A percentile compares a stretch with the other conserved stretches of the same genome.
Evolutionary conservation across 2,329 filamentous ascomycete genomes (phyloP).

Genomic region (Hypoxylon sp.): DNA sequence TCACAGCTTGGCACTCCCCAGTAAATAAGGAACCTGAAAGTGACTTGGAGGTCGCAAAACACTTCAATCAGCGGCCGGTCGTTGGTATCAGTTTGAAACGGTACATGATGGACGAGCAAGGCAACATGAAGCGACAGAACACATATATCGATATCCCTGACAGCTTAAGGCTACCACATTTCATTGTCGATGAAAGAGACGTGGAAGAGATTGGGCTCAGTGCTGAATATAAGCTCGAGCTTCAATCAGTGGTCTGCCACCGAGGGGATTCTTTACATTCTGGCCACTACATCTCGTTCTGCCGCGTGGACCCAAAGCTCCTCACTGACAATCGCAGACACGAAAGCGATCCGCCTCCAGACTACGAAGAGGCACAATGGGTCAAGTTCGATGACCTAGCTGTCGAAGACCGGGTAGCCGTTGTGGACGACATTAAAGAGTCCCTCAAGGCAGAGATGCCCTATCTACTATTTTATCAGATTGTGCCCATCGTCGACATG

Average conservation of each 20-base stretch:
- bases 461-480: constrained; percentile 95
- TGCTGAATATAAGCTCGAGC: constrained; percentile 90
- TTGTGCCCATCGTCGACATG: constrained; percentile 85
- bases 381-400: constrained; percentile 91
- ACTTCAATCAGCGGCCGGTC: constrained; percentile 87
- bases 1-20: constrained; percentile 83
- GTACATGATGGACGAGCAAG: constrained; percentile 79
- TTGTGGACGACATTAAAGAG: constrained; percentile 81
- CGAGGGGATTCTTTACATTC: constrained; percentile 86
- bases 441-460: constrained; percentile 89
- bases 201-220: constrained; percentile 74
- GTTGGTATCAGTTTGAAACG: constrained; percentile 94
- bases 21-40: constrained; percentile 64
- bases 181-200: constrained; percentile 83
- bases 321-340: constrained; percentile 70
- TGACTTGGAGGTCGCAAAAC: constrained; percentile 86
- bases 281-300: constrained; percentile 91
- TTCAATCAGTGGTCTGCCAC: constrained; percentile 94
- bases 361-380: constrained; percentile 82
- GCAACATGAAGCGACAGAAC: constrained; percentile 76
- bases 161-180: constrained; percentile 84
- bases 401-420: constrained; percentile 73
- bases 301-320: constrained; percentile 75
- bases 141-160: constrained; percentile 92
- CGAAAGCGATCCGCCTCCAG: constrained; percentile 68